phyloP scores from a whole-genome alignment of 2,329 filamentous ascomycete species.

The Sodiomyces alkalinus region DNA sequence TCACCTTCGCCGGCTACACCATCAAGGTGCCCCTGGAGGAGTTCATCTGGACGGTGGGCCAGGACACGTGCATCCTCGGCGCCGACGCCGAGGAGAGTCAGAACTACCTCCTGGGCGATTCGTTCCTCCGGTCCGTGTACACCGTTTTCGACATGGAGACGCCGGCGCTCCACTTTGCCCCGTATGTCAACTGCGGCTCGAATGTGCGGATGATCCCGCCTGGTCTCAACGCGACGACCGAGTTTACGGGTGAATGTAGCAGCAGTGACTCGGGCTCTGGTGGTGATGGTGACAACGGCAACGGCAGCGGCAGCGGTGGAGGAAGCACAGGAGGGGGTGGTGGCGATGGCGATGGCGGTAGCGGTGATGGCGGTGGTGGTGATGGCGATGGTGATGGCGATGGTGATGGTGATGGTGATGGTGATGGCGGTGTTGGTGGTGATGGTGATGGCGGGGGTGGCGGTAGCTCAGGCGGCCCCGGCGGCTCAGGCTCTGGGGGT shows the following conservation, averaged over 20 bases:
- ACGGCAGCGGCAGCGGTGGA: background rate
- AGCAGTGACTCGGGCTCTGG: background rate
- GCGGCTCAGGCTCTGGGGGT: too few relatives aligned
- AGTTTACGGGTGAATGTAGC: conserved; percentile 11
- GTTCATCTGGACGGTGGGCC: conserved; percentile 25
- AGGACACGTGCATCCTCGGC: conserved; percentile 26
- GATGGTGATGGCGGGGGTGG: too few relatives aligned
- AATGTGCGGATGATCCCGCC: conserved; percentile 11
- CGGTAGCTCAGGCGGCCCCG: too few relatives aligned
- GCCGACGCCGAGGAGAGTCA: conserved; percentile 23
- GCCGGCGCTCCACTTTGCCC: conserved; percentile 12
- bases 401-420: too few relatives aligned
- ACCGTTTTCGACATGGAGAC: conserved; percentile 18
- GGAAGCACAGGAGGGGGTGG: too few relatives aligned
- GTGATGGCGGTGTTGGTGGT: too few relatives aligned
- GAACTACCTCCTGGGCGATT: conserved; percentile 22
- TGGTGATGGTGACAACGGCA: background rate
- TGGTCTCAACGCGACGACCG: conserved; percentile 8
- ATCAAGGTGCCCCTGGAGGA: conserved; percentile 30
- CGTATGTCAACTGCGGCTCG: conserved; percentile 12
- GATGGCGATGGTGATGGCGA: too few relatives aligned
- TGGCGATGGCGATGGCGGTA: too few relatives aligned
- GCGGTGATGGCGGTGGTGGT: too few relatives aligned
- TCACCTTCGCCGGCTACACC: conserved; percentile 27
- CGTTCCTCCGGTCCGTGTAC: conserved; percentile 28